Base-by-base conservation (phyloP, 441 rosid genomes). In the Populus hybrid region DNA sequence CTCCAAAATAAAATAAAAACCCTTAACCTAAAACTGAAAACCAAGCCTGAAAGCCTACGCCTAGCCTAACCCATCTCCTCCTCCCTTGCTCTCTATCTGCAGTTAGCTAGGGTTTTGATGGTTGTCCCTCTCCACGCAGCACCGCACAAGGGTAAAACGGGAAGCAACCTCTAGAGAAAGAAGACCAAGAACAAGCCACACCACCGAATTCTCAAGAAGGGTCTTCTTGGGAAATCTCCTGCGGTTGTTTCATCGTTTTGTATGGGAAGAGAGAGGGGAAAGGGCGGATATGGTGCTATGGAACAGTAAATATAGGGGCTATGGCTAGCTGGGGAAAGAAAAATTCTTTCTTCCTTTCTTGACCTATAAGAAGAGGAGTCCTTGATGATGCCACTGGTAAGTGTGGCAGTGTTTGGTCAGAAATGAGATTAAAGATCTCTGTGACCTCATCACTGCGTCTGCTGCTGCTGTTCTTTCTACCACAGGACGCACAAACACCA, bases 21-120 rank as follows among this genome's bases (percentile, higher is more conserved):
- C 59, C 12, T 30, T 10, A 67, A 16, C 57, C 50, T 70, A 74
- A 7, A 26, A 35, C 54, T 16, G 50, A 69, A 70, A 21, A 32
- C 46, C 34, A 84, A 75, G 68, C 4, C 74, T 54, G 46, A 80
- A 83, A 80, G 68, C 57, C 81, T 21, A 69, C 63, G 73, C 74
- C 72, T 73, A 71, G 73, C 70, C 90, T 87, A 86, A 84, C 89
- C 92, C 90, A 86, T 89, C 78, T 80, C 86, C 86, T 40, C 46
- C 75, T 28, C 74, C 79, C 38, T 21, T 12, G 64, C 74, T 71
- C 57, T 67, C 42, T 75, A 69, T 76, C 75, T 75, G 70, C 66
- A 26, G 76, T 54, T 76, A 38, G 76, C 67, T 63, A 73, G 74
- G 86, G 76, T 78, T 69, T 82, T 79, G 76, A 80, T 77, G 78